Evolutionary conservation across 768 basidiomycete genomes (phyloP), one percentile per base, ranked within the genome.

Genomic region (Butyriboletus loyo): DNA sequence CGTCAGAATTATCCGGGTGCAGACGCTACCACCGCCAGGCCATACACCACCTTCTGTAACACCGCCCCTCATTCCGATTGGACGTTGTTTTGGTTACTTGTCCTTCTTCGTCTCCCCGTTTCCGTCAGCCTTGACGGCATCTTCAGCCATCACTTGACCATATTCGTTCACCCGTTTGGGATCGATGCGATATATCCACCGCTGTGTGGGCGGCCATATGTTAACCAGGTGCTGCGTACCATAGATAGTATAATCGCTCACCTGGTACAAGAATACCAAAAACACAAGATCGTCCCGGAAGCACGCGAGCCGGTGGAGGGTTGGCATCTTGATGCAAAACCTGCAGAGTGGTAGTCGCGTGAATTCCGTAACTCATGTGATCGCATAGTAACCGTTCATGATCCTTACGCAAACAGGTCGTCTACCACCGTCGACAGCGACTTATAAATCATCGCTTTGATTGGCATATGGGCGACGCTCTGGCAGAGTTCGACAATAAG

Each of bases 361-460:
- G 53, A 69, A 38, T 43, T 46, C 48, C 38, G 21, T 54, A 49
- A 37, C n/a, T 51, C 52, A 54, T 58, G 46, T 58, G 47, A 46
- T 25, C 24, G 17, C 55, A 41, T 49, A 31, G 64, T 45, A 54
- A 64, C 51, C 25, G 40, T 28, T 41, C 19, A 32, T 52, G 32
- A 59, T 40, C 63, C 87, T 62, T 76, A 92, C 89, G 87, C 86
- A 67, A 92, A 92, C 61, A 96, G 82, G 70, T 98, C 93, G 72
- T 96, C 95, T 40, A 95, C 89, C 43, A 91, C 88, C 1, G 87
- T 91, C 40, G 91, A 88, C 53, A 96, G 77, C 2, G 89, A 85
- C 75, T 96, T 97, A 78, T 93, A 96, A 60, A 94, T 86, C 91
- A 98, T 93, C 4, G 95, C 89, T 69, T 95, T 97, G 87, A 97